Evolutionary conservation across 1,284 basidiomycete species (phyloP).

Genomic region (Boletus hoseneyae): DNA sequence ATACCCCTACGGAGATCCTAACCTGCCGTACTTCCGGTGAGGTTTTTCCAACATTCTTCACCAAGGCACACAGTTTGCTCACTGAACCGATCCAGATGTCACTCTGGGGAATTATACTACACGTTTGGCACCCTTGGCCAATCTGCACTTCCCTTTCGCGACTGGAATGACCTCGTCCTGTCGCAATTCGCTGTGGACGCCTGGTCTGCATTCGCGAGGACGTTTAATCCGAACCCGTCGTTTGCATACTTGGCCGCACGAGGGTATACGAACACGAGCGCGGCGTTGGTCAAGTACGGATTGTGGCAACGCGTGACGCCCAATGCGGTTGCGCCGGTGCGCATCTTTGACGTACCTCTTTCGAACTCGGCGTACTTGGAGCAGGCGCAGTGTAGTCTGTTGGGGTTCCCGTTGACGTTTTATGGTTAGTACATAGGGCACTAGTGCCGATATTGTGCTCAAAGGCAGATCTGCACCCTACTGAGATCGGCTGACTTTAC

Average conservation of each 20-base stretch:
- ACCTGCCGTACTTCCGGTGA: constrained; percentile 28
- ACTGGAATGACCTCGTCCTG: constrained; percentile 37
- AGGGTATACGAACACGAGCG: constrained; percentile 20
- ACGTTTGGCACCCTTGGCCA: constrained; percentile 36
- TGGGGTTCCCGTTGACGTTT: constrained; percentile 13
- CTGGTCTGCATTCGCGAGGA: constrained; percentile 41
- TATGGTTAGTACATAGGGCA: constrained; percentile 7
- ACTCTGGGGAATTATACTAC: constrained; percentile 41
- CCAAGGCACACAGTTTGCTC: not conserved
- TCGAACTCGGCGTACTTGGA: constrained; percentile 11
- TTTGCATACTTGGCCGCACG: constrained; percentile 33
- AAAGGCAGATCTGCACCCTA: no score
- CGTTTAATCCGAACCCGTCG: constrained; percentile 41
- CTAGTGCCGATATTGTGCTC: no score
- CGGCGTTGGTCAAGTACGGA: not conserved
- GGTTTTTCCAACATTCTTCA: not conserved
- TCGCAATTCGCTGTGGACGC: constrained; percentile 36
- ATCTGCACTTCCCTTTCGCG: constrained; percentile 34
- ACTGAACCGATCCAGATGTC: constrained; percentile 22
- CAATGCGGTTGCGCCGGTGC: not conserved
- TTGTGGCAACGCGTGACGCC: constrained; percentile 7
- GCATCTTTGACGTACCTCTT: constrained; percentile 11
- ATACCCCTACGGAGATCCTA: constrained; percentile 37
- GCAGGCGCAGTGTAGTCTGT: constrained; percentile 9
- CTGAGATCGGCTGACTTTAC: no score